Percentiles rank a stretch among this genome's conserved stretches.
phyloP scores from a whole-genome alignment of 192 early-diverging fungal species.

The Entophlyctis luteolus region DNA sequence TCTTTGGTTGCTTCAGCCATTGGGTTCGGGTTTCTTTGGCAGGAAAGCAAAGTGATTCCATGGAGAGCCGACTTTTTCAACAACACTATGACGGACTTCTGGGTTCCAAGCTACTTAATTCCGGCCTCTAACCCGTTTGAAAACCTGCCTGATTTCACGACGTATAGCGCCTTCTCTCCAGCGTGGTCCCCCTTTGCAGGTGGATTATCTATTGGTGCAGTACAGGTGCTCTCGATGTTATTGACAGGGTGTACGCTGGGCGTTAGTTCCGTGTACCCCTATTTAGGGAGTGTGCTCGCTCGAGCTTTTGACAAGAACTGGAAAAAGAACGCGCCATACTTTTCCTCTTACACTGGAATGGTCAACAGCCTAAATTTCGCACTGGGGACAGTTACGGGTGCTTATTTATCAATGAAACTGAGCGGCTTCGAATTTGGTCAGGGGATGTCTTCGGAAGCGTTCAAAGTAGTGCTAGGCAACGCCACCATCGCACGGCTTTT shows the following conservation, averaged over 20 bases:
- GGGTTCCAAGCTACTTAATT: too few relatives aligned
- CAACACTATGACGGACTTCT: background rate
- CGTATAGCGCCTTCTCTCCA: background rate
- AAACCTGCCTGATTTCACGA: background rate
- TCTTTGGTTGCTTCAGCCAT: background rate
- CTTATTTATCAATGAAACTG: constrained; percentile 1
- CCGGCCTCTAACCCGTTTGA: background rate
- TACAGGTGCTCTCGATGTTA: constrained; percentile 18
- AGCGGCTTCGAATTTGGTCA: background rate
- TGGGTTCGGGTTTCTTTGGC: constrained; percentile 3
- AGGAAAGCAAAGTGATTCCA: constrained; percentile 4
- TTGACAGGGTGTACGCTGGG: constrained; percentile 5
- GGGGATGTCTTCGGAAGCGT: background rate
- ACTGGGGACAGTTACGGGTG: constrained; percentile 23
- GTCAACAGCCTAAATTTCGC: background rate
- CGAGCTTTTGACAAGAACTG: constrained; percentile 23
- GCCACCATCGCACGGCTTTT: background rate
- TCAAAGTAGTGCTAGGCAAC: background rate
- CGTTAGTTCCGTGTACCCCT: constrained; percentile 18
- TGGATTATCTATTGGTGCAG: constrained; percentile 19
- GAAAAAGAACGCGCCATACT: constrained; percentile 20
- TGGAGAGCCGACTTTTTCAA: background rate
- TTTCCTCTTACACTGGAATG: background rate
- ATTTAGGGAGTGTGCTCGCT: constrained; percentile 14
- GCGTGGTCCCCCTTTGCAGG: constrained; percentile 30